Evolutionary conservation across 495 filamentous ascomycete genomes (phyloP).

Genomic region (Chlorociboria aeruginascens): DNA sequence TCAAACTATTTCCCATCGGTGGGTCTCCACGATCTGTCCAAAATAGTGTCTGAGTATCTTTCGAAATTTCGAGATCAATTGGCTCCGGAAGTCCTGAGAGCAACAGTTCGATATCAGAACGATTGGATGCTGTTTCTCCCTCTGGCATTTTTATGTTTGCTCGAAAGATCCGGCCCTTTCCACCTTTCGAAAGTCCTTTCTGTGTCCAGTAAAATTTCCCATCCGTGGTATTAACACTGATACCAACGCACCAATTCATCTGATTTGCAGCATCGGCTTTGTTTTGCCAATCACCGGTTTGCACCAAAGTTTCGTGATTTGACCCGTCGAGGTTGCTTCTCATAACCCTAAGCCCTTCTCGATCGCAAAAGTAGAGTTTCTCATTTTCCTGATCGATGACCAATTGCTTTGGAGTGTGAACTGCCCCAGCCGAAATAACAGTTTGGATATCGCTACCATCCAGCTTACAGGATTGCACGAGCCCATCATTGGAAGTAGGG

Average conservation of each 20-base stretch:
- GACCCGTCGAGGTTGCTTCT: conserved; percentile 13
- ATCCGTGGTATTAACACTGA: conserved; percentile 26
- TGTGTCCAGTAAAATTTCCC: conserved; percentile 45
- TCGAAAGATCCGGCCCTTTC: conserved; percentile 34
- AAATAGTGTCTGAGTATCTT: conserved; percentile 27
- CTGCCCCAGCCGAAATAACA: conserved; percentile 10
- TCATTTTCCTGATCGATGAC: conserved; percentile 20
- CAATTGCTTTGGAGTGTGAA: conserved; percentile 44
- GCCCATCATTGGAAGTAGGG: conserved; percentile 28
- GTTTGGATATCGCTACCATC: conserved; percentile 30
- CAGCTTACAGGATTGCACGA: conserved; percentile 30
- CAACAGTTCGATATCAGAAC: conserved; percentile 31
- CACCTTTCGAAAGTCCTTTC: conserved; percentile 37
- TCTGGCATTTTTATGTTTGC: conserved; percentile 23
- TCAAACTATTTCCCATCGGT: conserved; percentile 36
- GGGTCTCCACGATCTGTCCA: conserved; percentile 46
- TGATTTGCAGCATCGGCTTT: conserved; percentile 19
- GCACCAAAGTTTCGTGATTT: conserved; percentile 24
- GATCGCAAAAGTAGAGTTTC: conserved; percentile 41
- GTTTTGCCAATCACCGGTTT: conserved; percentile 27
- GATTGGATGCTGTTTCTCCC: conserved; percentile 15
- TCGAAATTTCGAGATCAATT: conserved; percentile 41
- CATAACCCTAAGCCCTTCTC: conserved; percentile 38
- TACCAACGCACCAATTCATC: conserved; percentile 40
- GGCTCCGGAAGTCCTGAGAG: conserved; percentile 37